Percentiles rank a stretch among this genome's conserved stretches.
phyloP scores from a whole-genome alignment of 345 rosid genomes.

The Salix purpurea region DNA sequence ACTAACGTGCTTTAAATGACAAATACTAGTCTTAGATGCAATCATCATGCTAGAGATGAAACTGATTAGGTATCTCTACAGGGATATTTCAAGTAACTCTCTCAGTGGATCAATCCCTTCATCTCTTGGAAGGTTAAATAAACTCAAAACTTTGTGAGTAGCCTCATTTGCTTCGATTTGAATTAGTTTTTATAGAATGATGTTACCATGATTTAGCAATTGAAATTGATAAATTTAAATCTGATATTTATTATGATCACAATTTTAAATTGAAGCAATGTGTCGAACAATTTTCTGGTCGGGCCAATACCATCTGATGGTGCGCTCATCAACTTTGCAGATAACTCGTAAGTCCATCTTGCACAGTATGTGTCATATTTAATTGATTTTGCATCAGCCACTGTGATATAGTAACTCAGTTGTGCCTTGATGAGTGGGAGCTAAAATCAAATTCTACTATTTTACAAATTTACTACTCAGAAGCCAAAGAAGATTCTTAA shows the following conservation, averaged over 20 bases:
- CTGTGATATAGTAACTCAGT: background rate
- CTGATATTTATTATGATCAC: constrained; percentile 16
- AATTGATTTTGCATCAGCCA: constrained; percentile 6
- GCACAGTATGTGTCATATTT: constrained; percentile 1
- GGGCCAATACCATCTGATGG: constrained; percentile 86
- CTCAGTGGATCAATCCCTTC: constrained; percentile 72
- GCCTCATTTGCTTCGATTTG: constrained; percentile 17
- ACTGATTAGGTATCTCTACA: constrained; percentile 18
- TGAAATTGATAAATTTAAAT: background rate
- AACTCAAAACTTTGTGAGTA: constrained; percentile 68
- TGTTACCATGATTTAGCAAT: background rate
- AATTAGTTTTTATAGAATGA: background rate
- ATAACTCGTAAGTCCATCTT: constrained; percentile 61
- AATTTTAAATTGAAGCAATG: constrained; percentile 57
- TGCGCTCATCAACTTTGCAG: constrained; percentile 48
- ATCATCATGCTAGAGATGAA: background rate
- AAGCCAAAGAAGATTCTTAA: background rate
- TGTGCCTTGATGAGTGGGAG: background rate
- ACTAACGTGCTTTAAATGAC: background rate
- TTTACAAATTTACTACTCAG: background rate
- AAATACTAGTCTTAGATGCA: background rate
- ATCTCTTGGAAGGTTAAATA: constrained; percentile 63
- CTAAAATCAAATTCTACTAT: background rate
- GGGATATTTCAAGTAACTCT: constrained; percentile 81
- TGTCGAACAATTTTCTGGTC: constrained; percentile 77